Base-by-base conservation (phyloP, 805 yeast genomes). In the Wickerhamomyces canadensis region DNA sequence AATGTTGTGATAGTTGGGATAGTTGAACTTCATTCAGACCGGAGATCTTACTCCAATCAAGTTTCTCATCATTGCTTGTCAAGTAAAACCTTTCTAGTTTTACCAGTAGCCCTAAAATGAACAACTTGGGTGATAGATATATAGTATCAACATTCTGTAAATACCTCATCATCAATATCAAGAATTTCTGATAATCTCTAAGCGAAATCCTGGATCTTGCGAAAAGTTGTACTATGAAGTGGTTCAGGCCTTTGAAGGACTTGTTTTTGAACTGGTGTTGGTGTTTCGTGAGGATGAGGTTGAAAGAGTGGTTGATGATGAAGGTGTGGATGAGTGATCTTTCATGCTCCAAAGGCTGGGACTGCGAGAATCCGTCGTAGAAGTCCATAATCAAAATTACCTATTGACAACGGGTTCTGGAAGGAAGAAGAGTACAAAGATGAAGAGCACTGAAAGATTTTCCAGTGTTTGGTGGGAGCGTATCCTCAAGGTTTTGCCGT, bases 271-370 rank as follows among this genome's bases (percentile, higher is more conserved):
- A 23, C 25, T 30, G n/a, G n/a, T 10, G 17, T 13, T 26, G 18
- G 24, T 41, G 34, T 26, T 41, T 38, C 10, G 33, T 25, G 2
- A 37, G 12, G 3, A 41, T 23, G 6, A 37, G 15, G 14, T 34
- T 34, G 6, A 37, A 16, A 5, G 38, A 34, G 26, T 41, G 24
- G 15, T 41, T 31, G 5, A 41, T 30, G 1, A 41, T 13, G 29
- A 27, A 41, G 21, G 28, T 41, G 19, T 29, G 29, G 10, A 41
- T 19, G 4, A 38, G 14, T 2, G 38, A 12, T 3, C 17, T 25
- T 12, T 36, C 38, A n/a, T 31, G 31, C 15, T 33, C 11, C 11
- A 16, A 17, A n/a, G 5, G 31, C n/a, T 31, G 29, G 6, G 7
- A 4, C n/a, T 29, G 12, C 17, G 27, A 29, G 19, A 37, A 14